Evolutionary conservation across 2,329 filamentous ascomycete species (phyloP).

Genomic region (Zymoseptoria tritici): DNA sequence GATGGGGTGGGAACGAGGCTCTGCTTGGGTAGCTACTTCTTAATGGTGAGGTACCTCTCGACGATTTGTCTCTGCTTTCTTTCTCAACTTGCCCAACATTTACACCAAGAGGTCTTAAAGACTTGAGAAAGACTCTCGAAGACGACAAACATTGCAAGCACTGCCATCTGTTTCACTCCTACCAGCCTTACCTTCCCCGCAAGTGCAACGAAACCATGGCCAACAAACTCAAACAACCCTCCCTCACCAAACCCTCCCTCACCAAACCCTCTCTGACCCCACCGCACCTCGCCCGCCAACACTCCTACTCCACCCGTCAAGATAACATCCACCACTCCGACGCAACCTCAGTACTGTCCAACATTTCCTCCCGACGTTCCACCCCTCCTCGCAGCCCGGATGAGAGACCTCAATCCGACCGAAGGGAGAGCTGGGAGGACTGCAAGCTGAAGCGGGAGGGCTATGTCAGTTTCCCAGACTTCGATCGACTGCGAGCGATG

Average conservation of each 20-base stretch:
- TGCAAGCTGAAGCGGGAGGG: conserved; percentile 25
- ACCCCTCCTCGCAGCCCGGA: conserved; percentile 19
- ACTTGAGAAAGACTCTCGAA: neutral
- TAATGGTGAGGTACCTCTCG: neutral
- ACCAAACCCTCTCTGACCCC: conserved; percentile 21
- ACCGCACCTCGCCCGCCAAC: conserved; percentile 24
- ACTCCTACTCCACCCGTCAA: conserved; percentile 22
- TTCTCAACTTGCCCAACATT: neutral
- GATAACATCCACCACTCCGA: conserved; percentile 11
- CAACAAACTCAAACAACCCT: conserved; percentile 19
- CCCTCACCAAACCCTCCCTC: conserved; percentile 22
- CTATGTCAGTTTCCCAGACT: conserved; percentile 30
- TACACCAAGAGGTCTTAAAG: neutral
- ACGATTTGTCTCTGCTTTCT: neutral
- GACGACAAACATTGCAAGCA: neutral
- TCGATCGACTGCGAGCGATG: conserved; percentile 16
- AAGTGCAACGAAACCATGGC: conserved; percentile 9
- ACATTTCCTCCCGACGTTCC: conserved; percentile 18
- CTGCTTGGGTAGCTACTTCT: neutral
- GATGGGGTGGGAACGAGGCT: neutral
- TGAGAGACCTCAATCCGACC: conserved; percentile 9
- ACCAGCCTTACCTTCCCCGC: neutral
- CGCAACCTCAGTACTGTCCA: conserved; percentile 17
- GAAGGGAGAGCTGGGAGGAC: conserved; percentile 27
- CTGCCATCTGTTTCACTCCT: neutral